Evolutionary conservation across 2,329 filamentous ascomycete genomes (phyloP).

Genomic region (Fusarium sp.): DNA sequence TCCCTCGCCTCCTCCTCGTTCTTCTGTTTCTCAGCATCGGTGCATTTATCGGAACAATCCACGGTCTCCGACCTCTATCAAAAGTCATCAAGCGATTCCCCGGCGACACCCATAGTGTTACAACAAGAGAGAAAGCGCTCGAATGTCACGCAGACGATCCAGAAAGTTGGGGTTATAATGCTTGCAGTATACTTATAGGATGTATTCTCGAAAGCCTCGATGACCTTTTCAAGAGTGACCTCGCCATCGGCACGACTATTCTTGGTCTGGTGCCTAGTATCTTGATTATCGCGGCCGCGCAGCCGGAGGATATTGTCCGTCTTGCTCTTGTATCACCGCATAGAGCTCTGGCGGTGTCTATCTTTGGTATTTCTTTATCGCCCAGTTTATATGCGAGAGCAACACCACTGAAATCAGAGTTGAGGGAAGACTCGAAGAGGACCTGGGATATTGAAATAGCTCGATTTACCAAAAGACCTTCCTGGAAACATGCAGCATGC

Average conservation of each 20-base stretch:
- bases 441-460: not conserved
- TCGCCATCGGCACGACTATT: not conserved
- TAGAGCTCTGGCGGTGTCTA: not conserved
- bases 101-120: not conserved
- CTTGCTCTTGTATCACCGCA: not conserved
- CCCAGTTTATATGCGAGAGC: not conserved
- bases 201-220: not conserved
- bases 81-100: not conserved
- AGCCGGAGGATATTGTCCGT: not conserved
- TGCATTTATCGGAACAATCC: not conserved
- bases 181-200: not conserved
- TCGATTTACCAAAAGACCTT: not conserved
- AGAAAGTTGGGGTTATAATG: not conserved
- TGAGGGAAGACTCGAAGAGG: not conserved
- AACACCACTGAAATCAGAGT: not conserved
- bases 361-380: not conserved
- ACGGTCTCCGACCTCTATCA: not conserved
- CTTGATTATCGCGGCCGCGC: not conserved
- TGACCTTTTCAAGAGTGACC: not conserved
- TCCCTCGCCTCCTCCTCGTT: not conserved
- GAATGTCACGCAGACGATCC: not conserved
- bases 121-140: fast-evolving
- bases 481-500: not conserved
- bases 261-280: not conserved
- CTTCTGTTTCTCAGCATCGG: not conserved